Evolutionary conservation across 495 filamentous ascomycete genomes (phyloP), one percentile per base, ranked within the genome.

Genomic region (Cenococcum geophilum): DNA sequence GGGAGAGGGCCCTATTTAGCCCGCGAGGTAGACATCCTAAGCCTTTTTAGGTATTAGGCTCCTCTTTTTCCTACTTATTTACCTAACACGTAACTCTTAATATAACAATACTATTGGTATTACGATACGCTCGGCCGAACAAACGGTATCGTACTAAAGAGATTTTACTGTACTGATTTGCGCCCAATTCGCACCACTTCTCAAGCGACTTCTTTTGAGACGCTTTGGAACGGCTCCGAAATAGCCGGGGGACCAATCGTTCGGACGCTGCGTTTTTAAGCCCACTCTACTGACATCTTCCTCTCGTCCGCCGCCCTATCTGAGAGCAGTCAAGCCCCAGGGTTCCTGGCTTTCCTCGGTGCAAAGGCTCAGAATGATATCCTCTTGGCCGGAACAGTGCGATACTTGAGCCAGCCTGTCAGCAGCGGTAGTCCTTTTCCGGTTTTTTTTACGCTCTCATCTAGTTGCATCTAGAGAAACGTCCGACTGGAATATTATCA

Each of bases 301-400:
- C 66, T 60, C 60, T 66, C 60, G 66, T 66, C 66, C 66, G 66
- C 54, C 58, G 52, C 57, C 37, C 54, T 56, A 68, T 61, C 66
- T 68, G 63, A 63, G 47, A 58, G 37, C 62, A 57, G 37, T 53
- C 56, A 45, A 40, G 57, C 27, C 55, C 25, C 65, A 64, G 61
- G 66, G 59, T 59, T 62, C 62, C 58, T 56, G 14, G 40, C 53
- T 14, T 11, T 51, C 49, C 60, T 69, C 63, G 62, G 63, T 55
- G 58, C 58, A 16, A 23, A 32, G 18, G 35, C 18, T 47, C 14
- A 60, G 50, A 43, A 21, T 40, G 36, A 22, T 57, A 36, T 66
- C 66, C 63, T 58, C 59, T 63, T 66, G 63, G 58, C 66, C 66
- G 63, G 58, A 58, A 54, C 57, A 59, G 66, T 68, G 47, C 59